Evolutionary conservation across 106 monocot species (phyloP), one percentile per base, ranked within the genome.

Genomic region (Dioscorea dumetorum): DNA sequence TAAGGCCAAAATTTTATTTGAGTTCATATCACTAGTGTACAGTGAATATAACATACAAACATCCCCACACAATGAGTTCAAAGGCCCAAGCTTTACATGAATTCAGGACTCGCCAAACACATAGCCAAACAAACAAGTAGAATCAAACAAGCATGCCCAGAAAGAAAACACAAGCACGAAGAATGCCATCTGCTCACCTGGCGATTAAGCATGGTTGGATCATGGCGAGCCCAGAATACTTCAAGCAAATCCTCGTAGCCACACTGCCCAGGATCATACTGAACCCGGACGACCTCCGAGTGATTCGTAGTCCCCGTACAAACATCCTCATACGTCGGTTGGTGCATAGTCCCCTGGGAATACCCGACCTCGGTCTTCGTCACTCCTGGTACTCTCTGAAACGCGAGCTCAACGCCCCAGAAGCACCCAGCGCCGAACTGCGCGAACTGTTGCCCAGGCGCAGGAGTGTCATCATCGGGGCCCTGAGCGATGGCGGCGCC

Each of bases 371-470:
- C 92, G 12, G 97, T 99, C 72, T 57, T 78, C 4, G 82, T 77
- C 48, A 93, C 84, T 16, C 97, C 92, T 14, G 92, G 74, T 8
- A 85, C 84, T 21, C 92, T 82, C 87, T 99, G 97, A 70, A 92
- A 99, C 64, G 65, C 70, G 20, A 99, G 81, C 83, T 99, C 92
- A 22, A 87, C 87, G 8, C 97, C 79, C 97, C 97, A 99, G 76
- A 99, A 99, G 73, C 97, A 99, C 20, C 97, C 97, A 15, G 92
- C 92, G 0, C 83, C 97, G 75, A 99, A 99, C 71, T 99, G 92
- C 23, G 97, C 92, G 78, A 90, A 85, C 67, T 66, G 58, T 65
- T 79, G 72, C 33, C 92, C 97, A 20, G 85, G 70, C 9, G 69
- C 73, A 7, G 92, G 90, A 49, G 67, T 35, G 75, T 92, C 97